phyloP scores from a whole-genome alignment of 176 grass and related monocot genomes.

The Areca catechu region DNA sequence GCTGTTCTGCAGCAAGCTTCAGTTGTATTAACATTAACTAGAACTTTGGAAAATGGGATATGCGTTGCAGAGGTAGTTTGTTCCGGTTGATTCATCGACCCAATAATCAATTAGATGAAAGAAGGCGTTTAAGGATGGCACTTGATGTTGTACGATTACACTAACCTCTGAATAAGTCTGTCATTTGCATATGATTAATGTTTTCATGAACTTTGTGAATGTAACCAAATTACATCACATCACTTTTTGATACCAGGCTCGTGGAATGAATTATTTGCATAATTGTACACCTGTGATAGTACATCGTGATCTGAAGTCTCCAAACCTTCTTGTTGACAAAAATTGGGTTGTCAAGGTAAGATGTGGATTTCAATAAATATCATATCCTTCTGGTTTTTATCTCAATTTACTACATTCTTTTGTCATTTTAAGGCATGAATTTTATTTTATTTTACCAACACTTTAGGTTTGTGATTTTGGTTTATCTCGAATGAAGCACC shows the following conservation, averaged over 20 bases:
- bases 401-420: slow-evolving; percentile 1
- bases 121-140: slow-evolving; percentile 76
- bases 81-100: slow-evolving; percentile 79
- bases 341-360: slow-evolving; percentile 99
- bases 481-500: slow-evolving; percentile 93
- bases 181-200: no score
- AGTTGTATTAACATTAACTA: slow-evolving; percentile 8
- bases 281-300: slow-evolving; percentile 87
- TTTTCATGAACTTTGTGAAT: no score
- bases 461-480: slow-evolving; percentile 97
- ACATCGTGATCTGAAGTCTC: slow-evolving; percentile 97
- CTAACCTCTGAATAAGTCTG: no score
- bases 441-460: slow-evolving; percentile 14
- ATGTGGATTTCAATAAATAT: slow-evolving; percentile 17
- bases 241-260: slow-evolving; percentile 41
- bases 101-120: slow-evolving; percentile 89
- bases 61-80: slow-evolving; percentile 75
- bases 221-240: no score
- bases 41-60: slow-evolving; percentile 8
- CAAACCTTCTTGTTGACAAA: slow-evolving; percentile 95
- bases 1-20: slow-evolving; percentile 7
- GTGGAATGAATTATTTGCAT: slow-evolving; percentile 99
- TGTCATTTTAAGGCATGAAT: slow-evolving; percentile 3
- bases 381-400: slow-evolving; percentile 9
- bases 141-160: slow-evolving; percentile 77